Conservation (phyloP, 2,329 filamentous ascomycete genomes). For the Nigrospora osmanthi region DNA sequence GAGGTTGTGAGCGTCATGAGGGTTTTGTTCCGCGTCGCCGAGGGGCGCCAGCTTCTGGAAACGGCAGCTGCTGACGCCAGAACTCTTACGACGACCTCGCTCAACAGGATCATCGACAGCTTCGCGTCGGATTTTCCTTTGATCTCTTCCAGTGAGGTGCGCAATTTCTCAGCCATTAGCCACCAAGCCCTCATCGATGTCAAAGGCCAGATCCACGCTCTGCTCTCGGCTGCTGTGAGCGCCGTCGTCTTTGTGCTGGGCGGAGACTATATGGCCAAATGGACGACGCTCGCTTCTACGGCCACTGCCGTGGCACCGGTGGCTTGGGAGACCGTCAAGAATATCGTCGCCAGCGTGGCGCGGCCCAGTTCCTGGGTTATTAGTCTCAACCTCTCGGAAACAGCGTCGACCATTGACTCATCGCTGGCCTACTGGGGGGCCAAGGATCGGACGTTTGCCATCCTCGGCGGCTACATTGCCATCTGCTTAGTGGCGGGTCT, state of each 20-base stretch:
- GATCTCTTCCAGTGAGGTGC: constrained; percentile 53
- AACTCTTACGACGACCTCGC: constrained; percentile 11
- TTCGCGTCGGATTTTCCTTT: constrained; percentile 42
- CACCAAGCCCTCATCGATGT: constrained; percentile 60
- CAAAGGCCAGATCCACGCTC: constrained; percentile 40
- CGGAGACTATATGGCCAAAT: constrained; percentile 30
- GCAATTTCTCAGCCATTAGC: constrained; percentile 69
- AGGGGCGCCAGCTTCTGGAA: constrained; percentile 14
- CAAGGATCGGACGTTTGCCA: constrained; percentile 60
- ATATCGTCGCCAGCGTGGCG: constrained; percentile 26
- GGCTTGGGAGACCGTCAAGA: constrained; percentile 17
- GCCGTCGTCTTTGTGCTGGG: constrained; percentile 34
- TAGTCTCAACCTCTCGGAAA: constrained; percentile 38
- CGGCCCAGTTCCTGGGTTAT: constrained; percentile 52
- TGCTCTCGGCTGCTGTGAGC: constrained; percentile 29
- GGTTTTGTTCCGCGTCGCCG: constrained; percentile 21
- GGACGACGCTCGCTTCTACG: constrained; percentile 10
- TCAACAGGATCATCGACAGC: constrained; percentile 39
- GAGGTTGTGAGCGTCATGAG: constrained; percentile 30
- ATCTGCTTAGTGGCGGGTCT: constrained; percentile 67
- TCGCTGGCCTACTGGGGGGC: constrained; percentile 60
- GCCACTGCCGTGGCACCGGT: constrained; percentile 10
- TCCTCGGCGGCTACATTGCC: constrained; percentile 73
- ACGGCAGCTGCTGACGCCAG: constrained; percentile 13
- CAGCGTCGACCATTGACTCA: constrained; percentile 36